phyloP scores from a whole-genome alignment of 1,284 basidiomycete genomes.

The Cryptococcus sp. region DNA sequence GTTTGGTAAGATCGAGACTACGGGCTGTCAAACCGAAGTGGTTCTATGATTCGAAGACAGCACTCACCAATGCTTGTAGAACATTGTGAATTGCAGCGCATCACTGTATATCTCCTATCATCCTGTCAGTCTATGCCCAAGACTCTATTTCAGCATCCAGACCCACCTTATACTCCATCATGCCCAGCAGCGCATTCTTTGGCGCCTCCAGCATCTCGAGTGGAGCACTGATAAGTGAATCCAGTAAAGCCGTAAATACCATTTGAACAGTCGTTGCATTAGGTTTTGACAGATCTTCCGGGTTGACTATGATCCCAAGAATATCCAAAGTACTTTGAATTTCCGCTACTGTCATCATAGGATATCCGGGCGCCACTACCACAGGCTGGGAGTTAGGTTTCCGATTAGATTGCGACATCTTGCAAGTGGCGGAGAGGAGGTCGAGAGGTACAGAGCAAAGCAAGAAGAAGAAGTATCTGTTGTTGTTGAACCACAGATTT shows the following conservation, averaged over 20 bases:
- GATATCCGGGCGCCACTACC: conserved; percentile 27
- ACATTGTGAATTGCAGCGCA: conserved; percentile 58
- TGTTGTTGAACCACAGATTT: background rate
- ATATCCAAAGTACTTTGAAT: conserved; percentile 34
- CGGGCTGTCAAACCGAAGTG: background rate
- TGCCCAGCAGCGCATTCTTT: conserved; percentile 56
- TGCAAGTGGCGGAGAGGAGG: background rate
- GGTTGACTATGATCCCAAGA: conserved; percentile 51
- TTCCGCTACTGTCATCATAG: conserved; percentile 29
- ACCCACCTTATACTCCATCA: conserved; percentile 53
- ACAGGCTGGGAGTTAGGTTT: conserved; percentile 1
- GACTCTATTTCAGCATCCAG: background rate
- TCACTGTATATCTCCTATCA: conserved; percentile 61
- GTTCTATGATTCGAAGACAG: background rate
- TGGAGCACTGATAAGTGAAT: conserved; percentile 63
- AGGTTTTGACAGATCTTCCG: conserved; percentile 66
- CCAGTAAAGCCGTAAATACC: conserved; percentile 53
- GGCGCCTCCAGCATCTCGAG: conserved; percentile 60
- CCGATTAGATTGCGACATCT: conserved; percentile 18
- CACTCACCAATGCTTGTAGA: conserved; percentile 62
- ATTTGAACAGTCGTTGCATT: conserved; percentile 62
- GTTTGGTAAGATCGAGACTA: conserved; percentile 63
- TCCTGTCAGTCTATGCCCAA: conserved; percentile 19
- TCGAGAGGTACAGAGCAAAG: background rate
- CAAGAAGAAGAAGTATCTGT: no score